Percentiles rank a stretch among this genome's conserved stretches.
phyloP scores from a whole-genome alignment of 2,329 filamentous ascomycete genomes.

The Dactylellina drechsleri region DNA sequence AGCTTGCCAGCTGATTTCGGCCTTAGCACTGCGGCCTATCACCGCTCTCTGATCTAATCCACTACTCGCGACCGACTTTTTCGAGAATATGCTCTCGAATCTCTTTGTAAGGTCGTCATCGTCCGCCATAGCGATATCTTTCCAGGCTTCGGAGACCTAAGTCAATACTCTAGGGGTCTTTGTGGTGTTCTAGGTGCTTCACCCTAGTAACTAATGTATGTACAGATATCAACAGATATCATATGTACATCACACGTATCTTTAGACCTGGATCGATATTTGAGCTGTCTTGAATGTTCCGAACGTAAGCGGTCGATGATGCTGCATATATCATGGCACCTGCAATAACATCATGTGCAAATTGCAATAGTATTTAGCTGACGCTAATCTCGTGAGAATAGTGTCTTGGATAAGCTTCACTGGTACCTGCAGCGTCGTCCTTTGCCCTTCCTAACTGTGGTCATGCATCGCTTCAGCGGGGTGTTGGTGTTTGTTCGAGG shows the following conservation, averaged over 20 bases:
- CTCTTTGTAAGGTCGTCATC: conserved; percentile 49
- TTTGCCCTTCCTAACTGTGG: not conserved
- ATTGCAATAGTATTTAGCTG: not conserved
- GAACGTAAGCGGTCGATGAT: not conserved
- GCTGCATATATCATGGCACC: not conserved
- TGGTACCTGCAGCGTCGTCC: conserved; percentile 20
- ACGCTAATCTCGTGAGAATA: not conserved
- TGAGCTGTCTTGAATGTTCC: not conserved
- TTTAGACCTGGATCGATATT: not conserved
- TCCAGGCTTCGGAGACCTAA: no score
- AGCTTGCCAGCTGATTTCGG: conserved; percentile 29
- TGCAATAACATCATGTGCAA: not conserved
- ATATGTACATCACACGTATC: not conserved
- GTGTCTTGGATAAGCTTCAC: not conserved
- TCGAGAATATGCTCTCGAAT: conserved; percentile 52
- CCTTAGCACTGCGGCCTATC: conserved; percentile 4
- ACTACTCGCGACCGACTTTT: conserved; percentile 34
- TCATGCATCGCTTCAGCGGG: conserved; percentile 18
- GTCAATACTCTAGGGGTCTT: no score
- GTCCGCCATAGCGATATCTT: conserved; percentile 8
- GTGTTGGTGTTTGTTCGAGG: not conserved
- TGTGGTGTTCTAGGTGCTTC: no score
- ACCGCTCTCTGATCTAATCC: conserved; percentile 23
- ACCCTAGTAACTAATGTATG: not conserved
- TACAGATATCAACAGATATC: not conserved